These are phyloP conservation scores for Pyrus pyrifolia DNA, from an alignment of 306 rosid genomes.

Conservation along the genomic window DNA sequence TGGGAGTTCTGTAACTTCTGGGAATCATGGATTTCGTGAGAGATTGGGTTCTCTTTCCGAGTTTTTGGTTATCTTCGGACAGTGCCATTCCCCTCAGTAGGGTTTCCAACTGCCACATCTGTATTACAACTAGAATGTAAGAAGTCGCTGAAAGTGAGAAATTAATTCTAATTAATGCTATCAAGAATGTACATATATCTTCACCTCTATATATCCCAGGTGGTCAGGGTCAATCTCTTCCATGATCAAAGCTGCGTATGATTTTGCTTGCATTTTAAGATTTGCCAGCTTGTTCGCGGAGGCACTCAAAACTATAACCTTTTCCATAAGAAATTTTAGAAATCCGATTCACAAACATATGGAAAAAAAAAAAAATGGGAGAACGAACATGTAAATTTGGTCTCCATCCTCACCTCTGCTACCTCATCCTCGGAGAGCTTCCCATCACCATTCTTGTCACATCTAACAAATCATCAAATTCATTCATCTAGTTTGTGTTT, in stretches of 20 bases:
- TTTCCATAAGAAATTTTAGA: conserved; percentile 26
- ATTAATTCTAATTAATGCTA: background rate
- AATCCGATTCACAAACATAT: conserved; percentile 14
- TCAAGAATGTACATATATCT: background rate
- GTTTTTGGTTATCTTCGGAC: conserved; percentile 32
- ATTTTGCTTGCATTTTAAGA: conserved; percentile 58
- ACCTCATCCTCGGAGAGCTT: conserved; percentile 85
- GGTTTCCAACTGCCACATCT: conserved; percentile 87
- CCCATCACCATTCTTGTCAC: conserved; percentile 98
- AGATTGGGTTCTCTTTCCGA: conserved; percentile 16
- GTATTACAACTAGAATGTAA: conserved; percentile 8
- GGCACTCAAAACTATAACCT: conserved; percentile 93
- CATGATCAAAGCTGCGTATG: conserved; percentile 81
- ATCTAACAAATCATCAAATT: conserved; percentile 43
- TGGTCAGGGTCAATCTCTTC: conserved; percentile 96
- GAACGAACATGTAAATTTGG: background rate
- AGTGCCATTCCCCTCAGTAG: conserved; percentile 55
- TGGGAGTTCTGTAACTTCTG: conserved; percentile 49
- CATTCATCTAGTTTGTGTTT: conserved; percentile 4
- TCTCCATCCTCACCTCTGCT: conserved; percentile 54
- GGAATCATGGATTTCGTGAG: conserved; percentile 74
- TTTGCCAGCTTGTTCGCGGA: conserved; percentile 75
- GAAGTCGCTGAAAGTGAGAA: background rate
- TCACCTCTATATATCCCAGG: conserved; percentile 81
- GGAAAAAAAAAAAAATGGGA: background rate